These are phyloP conservation scores for Chaetomiaceae sp. DNA, from an alignment of 2,329 filamentous ascomycete genomes.

Conservation along the genomic window DNA sequence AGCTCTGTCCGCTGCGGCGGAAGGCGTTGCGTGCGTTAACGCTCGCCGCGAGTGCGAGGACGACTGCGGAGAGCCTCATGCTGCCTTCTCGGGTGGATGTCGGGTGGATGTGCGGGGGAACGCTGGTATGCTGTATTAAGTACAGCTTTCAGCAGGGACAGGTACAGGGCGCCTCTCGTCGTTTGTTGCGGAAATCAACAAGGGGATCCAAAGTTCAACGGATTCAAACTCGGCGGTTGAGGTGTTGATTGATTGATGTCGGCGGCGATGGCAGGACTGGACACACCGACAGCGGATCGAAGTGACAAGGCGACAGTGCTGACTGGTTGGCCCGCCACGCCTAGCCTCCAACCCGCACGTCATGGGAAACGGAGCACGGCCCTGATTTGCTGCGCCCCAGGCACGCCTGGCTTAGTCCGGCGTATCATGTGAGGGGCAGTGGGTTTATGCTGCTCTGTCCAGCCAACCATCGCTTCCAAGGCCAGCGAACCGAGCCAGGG, in stretches of 20 bases:
- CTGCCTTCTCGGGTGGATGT: constrained; percentile 18
- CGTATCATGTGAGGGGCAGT: constrained; percentile 16
- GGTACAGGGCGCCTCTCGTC: too few relatives aligned
- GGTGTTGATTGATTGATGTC: background rate
- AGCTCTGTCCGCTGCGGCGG: constrained; percentile 43
- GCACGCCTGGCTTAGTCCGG: constrained; percentile 5
- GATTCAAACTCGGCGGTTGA: background rate
- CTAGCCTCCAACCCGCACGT: constrained; percentile 18
- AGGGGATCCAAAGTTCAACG: too few relatives aligned
- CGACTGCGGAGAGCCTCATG: constrained; percentile 41
- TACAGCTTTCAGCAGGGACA: background rate
- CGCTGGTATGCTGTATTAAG: background rate
- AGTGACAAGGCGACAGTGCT: constrained; percentile 10
- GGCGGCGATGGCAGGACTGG: constrained; percentile 4
- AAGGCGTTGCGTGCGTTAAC: constrained; percentile 45
- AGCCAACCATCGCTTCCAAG: constrained; percentile 2
- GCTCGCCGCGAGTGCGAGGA: constrained; percentile 45
- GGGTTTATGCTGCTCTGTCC: background rate
- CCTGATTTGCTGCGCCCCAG: constrained; percentile 13
- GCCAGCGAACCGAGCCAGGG: background rate
- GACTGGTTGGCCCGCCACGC: constrained; percentile 20
- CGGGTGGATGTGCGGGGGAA: constrained; percentile 13
- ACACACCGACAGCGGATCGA: constrained; percentile 6
- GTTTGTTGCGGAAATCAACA: background rate
- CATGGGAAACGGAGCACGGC: constrained; percentile 18